These are phyloP conservation scores for Fraxinus nigra DNA, from an alignment of 305 asterid species.

Conservation along the genomic window DNA sequence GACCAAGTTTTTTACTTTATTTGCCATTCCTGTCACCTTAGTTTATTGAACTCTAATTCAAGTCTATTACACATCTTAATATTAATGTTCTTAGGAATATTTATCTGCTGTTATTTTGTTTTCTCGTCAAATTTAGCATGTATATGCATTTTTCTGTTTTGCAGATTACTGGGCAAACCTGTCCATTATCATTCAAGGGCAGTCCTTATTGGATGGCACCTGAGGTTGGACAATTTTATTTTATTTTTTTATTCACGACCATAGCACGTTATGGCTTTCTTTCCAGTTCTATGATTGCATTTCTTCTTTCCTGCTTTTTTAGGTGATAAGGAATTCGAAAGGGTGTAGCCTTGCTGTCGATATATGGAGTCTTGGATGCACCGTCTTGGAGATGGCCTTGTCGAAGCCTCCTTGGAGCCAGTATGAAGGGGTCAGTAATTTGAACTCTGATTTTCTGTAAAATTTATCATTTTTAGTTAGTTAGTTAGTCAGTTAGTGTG, in stretches of 20 bases:
- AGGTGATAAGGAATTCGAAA: slow-evolving; percentile 81
- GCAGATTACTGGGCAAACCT: slow-evolving; percentile 81
- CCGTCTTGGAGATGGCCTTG: slow-evolving; percentile 96
- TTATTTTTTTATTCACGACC: not conserved
- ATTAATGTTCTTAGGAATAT: not conserved
- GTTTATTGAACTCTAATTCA: not conserved
- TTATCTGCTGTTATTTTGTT: not conserved
- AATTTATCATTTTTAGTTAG: not conserved
- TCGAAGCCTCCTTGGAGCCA: slow-evolving; percentile 98
- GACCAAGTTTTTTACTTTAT: not conserved
- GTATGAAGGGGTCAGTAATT: slow-evolving; percentile 84
- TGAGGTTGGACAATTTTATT: slow-evolving; percentile 53
- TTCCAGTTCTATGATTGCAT: slow-evolving; percentile 13
- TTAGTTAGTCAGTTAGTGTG: not conserved
- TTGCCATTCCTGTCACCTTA: slow-evolving; percentile 13
- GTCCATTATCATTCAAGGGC: slow-evolving; percentile 80
- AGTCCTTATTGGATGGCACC: slow-evolving; percentile 99
- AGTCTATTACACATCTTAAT: not conserved
- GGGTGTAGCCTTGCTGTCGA: slow-evolving; percentile 95
- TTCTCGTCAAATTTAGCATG: not conserved
- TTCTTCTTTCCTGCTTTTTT: slow-evolving; percentile 24
- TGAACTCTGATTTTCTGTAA: slow-evolving; percentile 23
- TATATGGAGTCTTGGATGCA: slow-evolving; percentile 99
- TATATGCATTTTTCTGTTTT: slow-evolving; percentile 6
- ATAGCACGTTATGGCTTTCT: slow-evolving; percentile 5